Evolutionary conservation across 2,329 filamentous ascomycete species (phyloP), one percentile per base, ranked within the genome.

Genomic region (Tolypocladium endophyticum): DNA sequence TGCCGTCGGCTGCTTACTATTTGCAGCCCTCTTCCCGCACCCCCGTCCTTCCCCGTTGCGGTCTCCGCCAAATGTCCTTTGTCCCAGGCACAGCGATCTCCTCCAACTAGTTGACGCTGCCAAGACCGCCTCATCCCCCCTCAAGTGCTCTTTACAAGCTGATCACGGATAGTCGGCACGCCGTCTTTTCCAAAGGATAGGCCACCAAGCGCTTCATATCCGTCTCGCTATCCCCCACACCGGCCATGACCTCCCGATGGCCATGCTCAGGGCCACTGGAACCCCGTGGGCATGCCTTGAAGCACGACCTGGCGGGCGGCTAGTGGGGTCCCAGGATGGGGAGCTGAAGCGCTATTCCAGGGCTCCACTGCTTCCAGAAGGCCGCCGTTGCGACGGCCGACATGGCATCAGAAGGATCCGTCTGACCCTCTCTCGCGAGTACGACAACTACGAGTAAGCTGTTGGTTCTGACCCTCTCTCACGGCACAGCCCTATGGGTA

Each of bases 281-380:
- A n/a, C n/a, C n/a, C n/a, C n/a, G n/a, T n/a, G n/a, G n/a, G n/a
- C n/a, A n/a, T n/a, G n/a, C n/a, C n/a, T n/a, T 45, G 43, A 47
- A 41, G 43, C 23, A 47, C 23, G 14, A 28, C 23, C 43, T 16
- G 23, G 23, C 25, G 14, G 14, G 23, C 43, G 23, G 47, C 47
- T 20, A 4, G 47, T 30, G 47, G 45, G 25, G 47, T 30, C 16
- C 47, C 23, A 8, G 25, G 25, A 25, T 6, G 25, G 47, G 47
- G n/a, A 50, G 45, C 52, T 55, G 52, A 35, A 20, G 50, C 52
- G 30, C 52, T 55, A 35, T 16, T 33, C 8, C 50, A 2, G n/a
- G 33, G 47, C 57, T 53, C 57, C 57, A 52, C 57, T 58, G 47
- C 33, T 58, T 58, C 47, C 45, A 58, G 57, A 54, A 58, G 57